Percentiles rank a stretch among this genome's conserved stretches.
Evolutionary conservation across 1,139 yeast genomes (phyloP).

Genomic region (Torulaspora globosa): DNA sequence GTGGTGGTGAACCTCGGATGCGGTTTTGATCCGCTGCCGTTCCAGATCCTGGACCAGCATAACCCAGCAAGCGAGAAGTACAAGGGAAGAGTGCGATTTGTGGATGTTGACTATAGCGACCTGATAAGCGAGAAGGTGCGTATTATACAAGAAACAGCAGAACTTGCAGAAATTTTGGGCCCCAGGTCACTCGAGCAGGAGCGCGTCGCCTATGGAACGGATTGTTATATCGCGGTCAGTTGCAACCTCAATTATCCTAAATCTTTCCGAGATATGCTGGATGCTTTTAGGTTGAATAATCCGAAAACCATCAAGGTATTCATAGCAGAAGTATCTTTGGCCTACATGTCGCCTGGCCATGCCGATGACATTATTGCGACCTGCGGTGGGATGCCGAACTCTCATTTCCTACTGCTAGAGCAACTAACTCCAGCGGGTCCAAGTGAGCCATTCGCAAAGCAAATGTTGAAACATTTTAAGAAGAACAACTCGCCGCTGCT

Average conservation of each 20-base stretch:
- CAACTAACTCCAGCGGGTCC: slow-evolving; percentile 66
- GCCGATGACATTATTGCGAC: slow-evolving; percentile 65
- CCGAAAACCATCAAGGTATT: slow-evolving; percentile 49
- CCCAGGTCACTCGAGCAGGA: slow-evolving; percentile 8
- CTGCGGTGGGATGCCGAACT: slow-evolving; percentile 43
- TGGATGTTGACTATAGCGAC: slow-evolving; percentile 77
- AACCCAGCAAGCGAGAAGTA: slow-evolving; percentile 26
- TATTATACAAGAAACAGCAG: slow-evolving; percentile 49
- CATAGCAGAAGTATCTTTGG: slow-evolving; percentile 78
- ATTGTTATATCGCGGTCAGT: slow-evolving; percentile 57
- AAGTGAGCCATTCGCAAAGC: slow-evolving; percentile 63
- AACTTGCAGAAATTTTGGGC: slow-evolving; percentile 49
- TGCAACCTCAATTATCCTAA: slow-evolving; percentile 60
- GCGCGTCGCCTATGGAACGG: slow-evolving; percentile 40
- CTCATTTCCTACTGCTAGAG: slow-evolving; percentile 66
- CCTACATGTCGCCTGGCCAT: slow-evolving; percentile 66
- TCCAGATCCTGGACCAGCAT: slow-evolving; percentile 50
- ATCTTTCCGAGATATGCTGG: slow-evolving; percentile 42
- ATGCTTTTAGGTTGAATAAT: slow-evolving; percentile 22
- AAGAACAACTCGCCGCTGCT: slow-evolving; percentile 67
- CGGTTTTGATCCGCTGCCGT: slow-evolving; percentile 78
- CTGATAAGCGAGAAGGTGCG: slow-evolving; percentile 51
- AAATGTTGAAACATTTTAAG: slow-evolving; percentile 69
- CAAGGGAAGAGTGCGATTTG: slow-evolving; percentile 43
- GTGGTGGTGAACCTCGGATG: slow-evolving; percentile 71